Evolutionary conservation across 768 basidiomycete species (phyloP), one percentile per base, ranked within the genome.

Genomic region (Rhodotorula sphaerocarpa): DNA sequence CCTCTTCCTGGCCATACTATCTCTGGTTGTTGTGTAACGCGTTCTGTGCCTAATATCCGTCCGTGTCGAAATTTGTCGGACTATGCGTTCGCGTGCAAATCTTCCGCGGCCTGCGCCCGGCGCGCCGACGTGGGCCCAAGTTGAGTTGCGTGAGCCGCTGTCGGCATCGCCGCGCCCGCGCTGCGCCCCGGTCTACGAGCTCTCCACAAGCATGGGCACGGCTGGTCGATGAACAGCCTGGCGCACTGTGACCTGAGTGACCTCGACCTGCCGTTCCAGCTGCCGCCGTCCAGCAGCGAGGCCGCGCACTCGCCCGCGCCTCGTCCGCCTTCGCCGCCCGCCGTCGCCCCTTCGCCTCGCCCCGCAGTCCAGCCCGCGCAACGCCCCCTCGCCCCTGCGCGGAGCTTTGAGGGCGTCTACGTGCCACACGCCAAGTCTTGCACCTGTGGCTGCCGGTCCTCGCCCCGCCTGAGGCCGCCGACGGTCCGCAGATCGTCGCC

Each of bases 241-340:
- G 20, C n/a, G 5, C 10, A 4, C 10, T 25, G 10, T 10, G 45
- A n/a, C 45, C n/a, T 23, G 10, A 23, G 11, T 7, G 45, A 46
- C 25, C 20, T 23, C 12, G 36, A 39, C 25, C 39, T 53, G 16
- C 51, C 51, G 16, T 53, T 53, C 51, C 51, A 53, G 34, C 50
- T 51, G 9, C 50, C 48, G 20, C 30, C 48, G 30, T 50, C 12
- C 46, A 47, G 16, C 46, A 23, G 45, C 45, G 3, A 11, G 28
- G 28, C n/a, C 44, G 7, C 45, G 45, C 45, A n/a, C n/a, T 25
- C 46, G 27, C 48, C 31, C 30, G 31, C 31, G 5, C 28, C 7
- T 33, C 48, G 18, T n/a, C 48, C 20, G 16, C 21, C 21, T 33
- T 27, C 7, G 3, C 45, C 25, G 15, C 10, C 45, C n/a, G 11